Percentiles rank a stretch among this genome's conserved stretches.
phyloP scores from a whole-genome alignment of 768 basidiomycete genomes.

The Tulasnella sp. region DNA sequence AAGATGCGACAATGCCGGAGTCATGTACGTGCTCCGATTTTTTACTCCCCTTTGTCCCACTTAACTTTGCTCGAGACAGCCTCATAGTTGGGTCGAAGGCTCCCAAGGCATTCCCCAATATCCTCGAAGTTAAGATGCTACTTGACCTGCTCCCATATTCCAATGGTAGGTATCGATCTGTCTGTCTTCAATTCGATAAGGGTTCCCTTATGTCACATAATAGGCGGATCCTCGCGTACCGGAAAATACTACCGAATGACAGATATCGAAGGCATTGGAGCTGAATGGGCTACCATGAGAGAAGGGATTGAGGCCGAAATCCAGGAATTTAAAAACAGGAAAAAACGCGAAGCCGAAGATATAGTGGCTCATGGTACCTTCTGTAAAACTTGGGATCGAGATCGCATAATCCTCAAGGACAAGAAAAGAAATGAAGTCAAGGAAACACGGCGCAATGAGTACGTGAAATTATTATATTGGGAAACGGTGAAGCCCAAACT shows the following conservation, averaged over 20 bases:
- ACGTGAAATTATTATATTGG: neutral
- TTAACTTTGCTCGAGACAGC: neutral
- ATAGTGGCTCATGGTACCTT: neutral
- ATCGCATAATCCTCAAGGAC: neutral
- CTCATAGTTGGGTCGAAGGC: neutral
- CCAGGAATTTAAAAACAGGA: neutral
- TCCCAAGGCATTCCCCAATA: neutral
- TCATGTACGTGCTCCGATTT: neutral
- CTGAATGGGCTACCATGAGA: neutral
- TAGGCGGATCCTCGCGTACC: neutral
- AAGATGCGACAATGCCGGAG: neutral
- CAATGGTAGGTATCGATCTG: neutral
- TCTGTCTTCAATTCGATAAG: neutral
- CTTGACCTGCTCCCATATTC: neutral
- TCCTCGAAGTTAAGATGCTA: neutral
- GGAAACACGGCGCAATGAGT: neutral
- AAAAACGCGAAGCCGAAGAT: neutral
- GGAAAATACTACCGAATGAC: conserved; percentile 3
- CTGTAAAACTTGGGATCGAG: neutral
- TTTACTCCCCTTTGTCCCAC: neutral
- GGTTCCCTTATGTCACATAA: neutral
- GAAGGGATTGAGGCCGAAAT: neutral
- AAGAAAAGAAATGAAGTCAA: neutral
- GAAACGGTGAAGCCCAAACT: neutral
- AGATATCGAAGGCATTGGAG: neutral